Evolutionary conservation across 306 rosid species (phyloP).

Genomic region (Styphnolobium japonicum): DNA sequence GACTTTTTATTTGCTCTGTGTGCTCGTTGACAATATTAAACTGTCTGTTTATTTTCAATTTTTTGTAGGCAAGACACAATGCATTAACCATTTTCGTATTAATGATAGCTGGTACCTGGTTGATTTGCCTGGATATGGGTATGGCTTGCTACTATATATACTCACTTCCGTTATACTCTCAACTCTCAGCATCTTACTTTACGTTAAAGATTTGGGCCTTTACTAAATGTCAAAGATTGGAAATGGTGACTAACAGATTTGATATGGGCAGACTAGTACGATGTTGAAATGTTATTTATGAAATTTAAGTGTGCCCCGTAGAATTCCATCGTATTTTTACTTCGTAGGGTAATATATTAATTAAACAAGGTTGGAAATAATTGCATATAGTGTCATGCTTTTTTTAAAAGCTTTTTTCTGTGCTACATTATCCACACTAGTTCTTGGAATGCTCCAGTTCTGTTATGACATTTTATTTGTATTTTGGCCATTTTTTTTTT

Average conservation of each 20-base stretch:
- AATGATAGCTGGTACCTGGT: slow-evolving; percentile 92
- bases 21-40: neutral
- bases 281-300: slow-evolving; percentile 4
- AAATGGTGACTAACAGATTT: neutral
- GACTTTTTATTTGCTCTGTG: neutral
- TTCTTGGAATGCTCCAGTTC: slow-evolving; percentile 1
- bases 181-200: neutral
- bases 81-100: slow-evolving; percentile 94
- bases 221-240: neutral
- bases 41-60: neutral
- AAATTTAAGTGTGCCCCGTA: neutral
- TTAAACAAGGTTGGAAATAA: neutral
- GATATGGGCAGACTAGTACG: neutral
- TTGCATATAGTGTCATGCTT: neutral
- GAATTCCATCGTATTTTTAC: neutral
- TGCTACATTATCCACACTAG: neutral
- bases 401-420: neutral
- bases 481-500: neutral
- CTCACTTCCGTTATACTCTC: neutral
- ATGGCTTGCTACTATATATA: slow-evolving; percentile 26
- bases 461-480: neutral
- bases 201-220: neutral
- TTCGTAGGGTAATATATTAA: slow-evolving; percentile 1
- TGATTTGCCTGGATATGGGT: slow-evolving; percentile 99
- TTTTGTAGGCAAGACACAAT: slow-evolving; percentile 87